A percentile compares a stretch with the other conserved stretches of the same genome.
Conservation (phyloP, 805 yeast species). For the Ogataea pilisensis region DNA sequence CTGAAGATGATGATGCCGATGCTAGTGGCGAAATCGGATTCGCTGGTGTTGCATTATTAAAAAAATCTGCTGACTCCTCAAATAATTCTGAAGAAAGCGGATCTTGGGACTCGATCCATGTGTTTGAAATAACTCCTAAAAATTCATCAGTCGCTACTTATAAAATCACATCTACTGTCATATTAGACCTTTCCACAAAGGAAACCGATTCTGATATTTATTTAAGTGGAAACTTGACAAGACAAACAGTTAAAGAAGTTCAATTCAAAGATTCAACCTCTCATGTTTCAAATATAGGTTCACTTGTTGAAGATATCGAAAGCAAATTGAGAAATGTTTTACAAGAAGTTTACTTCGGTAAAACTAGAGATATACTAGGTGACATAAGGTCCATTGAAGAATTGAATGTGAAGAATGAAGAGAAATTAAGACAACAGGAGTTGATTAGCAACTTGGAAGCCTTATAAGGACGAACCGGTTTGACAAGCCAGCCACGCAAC, state of each 20-base stretch:
- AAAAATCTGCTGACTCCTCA: constrained; percentile 52
- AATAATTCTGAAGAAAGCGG: constrained; percentile 41
- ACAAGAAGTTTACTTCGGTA: constrained; percentile 93
- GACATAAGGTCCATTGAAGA: constrained; percentile 50
- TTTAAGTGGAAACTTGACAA: constrained; percentile 78
- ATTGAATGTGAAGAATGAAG: constrained; percentile 34
- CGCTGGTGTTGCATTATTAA: constrained; percentile 87
- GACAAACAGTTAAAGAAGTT: constrained; percentile 66
- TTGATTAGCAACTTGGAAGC: constrained; percentile 36
- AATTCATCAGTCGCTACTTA: constrained; percentile 41
- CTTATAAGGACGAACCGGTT: constrained; percentile 12
- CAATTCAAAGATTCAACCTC: constrained; percentile 47
- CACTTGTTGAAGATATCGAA: constrained; percentile 83
- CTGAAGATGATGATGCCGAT: constrained; percentile 48
- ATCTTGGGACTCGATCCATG: constrained; percentile 92
- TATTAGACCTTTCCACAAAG: constrained; percentile 57
- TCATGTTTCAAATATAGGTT: constrained; percentile 86
- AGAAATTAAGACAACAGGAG: constrained; percentile 37
- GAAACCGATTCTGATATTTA: constrained; percentile 34
- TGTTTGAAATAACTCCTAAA: constrained; percentile 63
- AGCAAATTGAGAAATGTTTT: constrained; percentile 79
- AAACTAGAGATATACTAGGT: constrained; percentile 82
- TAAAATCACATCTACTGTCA: constrained; percentile 82
- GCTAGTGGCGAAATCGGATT: constrained; percentile 54
- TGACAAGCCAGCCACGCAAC: too few relatives aligned